phyloP scores from a whole-genome alignment of 169 alveolate species.

The Perkinsus olseni region DNA sequence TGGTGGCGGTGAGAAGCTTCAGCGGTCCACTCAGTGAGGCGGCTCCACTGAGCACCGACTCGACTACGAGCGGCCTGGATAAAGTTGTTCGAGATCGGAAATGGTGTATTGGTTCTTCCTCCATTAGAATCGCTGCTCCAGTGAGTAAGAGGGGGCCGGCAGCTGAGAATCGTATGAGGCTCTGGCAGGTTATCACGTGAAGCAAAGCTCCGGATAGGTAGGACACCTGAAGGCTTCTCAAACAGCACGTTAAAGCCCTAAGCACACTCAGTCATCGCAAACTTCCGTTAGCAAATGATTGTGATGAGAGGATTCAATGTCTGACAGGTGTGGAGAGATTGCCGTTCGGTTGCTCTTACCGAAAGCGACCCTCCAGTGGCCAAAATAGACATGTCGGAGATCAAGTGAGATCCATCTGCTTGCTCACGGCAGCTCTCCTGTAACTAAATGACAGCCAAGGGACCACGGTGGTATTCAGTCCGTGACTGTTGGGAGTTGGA shows the following conservation, averaged over 20 bases:
- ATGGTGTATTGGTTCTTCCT: neutral
- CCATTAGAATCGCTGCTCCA: neutral
- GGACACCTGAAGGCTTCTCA: neutral
- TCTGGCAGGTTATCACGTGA: neutral
- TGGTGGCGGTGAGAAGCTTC: neutral
- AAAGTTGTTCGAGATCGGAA: neutral
- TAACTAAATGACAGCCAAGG: neutral
- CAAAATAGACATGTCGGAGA: neutral
- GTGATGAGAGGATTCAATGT: too few species aligned
- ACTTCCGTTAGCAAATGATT: too few species aligned
- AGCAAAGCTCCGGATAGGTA: neutral
- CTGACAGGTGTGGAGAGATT: too few species aligned
- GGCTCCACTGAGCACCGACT: neutral
- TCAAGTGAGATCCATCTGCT: neutral
- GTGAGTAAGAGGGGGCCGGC: neutral
- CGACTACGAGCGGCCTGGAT: neutral
- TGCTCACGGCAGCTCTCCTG: neutral
- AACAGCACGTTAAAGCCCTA: too few species aligned
- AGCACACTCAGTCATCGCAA: too few species aligned
- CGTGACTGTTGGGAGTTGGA: too few species aligned
- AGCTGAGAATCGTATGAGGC: neutral
- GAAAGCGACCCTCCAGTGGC: neutral
- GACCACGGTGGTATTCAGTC: too few species aligned
- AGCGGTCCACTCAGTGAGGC: neutral
- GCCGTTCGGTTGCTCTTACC: neutral